Base-by-base conservation (phyloP, 1,284 basidiomycete species). In the Tilletiopsis washingtonensis region DNA sequence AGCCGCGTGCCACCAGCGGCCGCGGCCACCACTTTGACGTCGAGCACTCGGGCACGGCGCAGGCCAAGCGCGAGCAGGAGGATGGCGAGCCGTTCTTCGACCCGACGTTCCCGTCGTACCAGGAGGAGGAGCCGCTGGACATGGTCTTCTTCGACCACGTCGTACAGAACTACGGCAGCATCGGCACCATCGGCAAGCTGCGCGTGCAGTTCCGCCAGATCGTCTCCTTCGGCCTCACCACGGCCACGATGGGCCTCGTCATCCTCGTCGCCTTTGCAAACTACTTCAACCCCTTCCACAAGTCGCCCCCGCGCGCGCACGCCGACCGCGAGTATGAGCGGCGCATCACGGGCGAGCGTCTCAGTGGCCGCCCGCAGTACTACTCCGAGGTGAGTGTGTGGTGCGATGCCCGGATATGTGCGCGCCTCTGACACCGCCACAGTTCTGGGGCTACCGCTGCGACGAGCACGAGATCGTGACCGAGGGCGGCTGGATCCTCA, bases 401-500 rank as follows among this genome's bases (percentile, higher is more conserved):
- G n/a, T n/a, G n/a, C n/a, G n/a, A n/a, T n/a, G n/a, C n/a, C n/a
- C n/a, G n/a, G n/a, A n/a, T n/a, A n/a, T n/a, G n/a, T n/a, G n/a
- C n/a, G n/a, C n/a, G n/a, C n/a, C n/a, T n/a, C 38, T 39, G 9
- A 20, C 21, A 37, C n/a, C 9, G 5, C 40, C 9, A 6, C 34
- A 61, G 45, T 75, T 62, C 60, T 75, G 66, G 61, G 74, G 74
- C 7, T 75, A 75, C 61, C 53, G 65, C 25, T 75, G 74, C 48
- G 71, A 72, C 48, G 64, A 65, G 49, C 64, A 71, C 47, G 70
- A 72, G 20, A 67, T 72, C 37, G 51, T 63, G 44, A 72, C 70
- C 23, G 56, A 62, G 26, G 70, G 58, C 9, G 70, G 70, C 24
- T 72, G 70, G 70, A 66, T 71, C 45, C 61, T 72, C 53, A 69